Evolutionary conservation across 1,284 basidiomycete genomes (phyloP), one percentile per base, ranked within the genome.

Genomic region (Microbotryum saponariae): DNA sequence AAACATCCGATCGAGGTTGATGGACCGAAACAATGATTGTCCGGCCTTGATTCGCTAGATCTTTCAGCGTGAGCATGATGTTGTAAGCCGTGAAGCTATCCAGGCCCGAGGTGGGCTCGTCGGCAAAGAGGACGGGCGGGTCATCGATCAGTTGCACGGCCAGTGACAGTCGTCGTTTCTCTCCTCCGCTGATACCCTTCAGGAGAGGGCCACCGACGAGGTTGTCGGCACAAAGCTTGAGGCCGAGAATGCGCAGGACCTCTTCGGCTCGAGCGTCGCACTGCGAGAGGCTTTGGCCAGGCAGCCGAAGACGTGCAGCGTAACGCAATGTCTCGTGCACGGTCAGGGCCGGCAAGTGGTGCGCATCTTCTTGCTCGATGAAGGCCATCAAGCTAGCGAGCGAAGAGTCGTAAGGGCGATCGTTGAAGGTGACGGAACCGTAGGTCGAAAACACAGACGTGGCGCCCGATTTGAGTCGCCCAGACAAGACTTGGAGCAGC

Each of bases 21-120:
- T 82, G 81, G 20, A 82, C 77, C 0, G 80, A 79, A 3, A 78
- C 79, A 54, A 82, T 80, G 48, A 82, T 77, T 0, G 81, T 82
- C 3, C 81, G 75, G 0, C 81, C 81, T 44, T 77, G 78, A 1
- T 75, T 70, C 0, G 80, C 81, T 54, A 82, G 80, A 56, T 77
- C 75, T 44, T 75, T 76, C 20, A 82, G 73, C 1, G 77, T 78
- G 42, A 74, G 66, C 74, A 78, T 76, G 33, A 79, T 72, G 46
- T 72, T 75, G 56, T 63, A 56, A 4, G 80, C 81, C 9, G 79
- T 81, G 68, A 78, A 79, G 2, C 78, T 74, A 70, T 82, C 81
- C 31, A 82, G 73, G 8, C 81, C 61, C 4, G 64, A 66, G 1
- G 63, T 64, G 37, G 75, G 77, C 66, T 78, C 77, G 66, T 80